Evolutionary conservation across 2,329 filamentous ascomycete genomes (phyloP).

Genomic region (Aureobasidium sp.): DNA sequence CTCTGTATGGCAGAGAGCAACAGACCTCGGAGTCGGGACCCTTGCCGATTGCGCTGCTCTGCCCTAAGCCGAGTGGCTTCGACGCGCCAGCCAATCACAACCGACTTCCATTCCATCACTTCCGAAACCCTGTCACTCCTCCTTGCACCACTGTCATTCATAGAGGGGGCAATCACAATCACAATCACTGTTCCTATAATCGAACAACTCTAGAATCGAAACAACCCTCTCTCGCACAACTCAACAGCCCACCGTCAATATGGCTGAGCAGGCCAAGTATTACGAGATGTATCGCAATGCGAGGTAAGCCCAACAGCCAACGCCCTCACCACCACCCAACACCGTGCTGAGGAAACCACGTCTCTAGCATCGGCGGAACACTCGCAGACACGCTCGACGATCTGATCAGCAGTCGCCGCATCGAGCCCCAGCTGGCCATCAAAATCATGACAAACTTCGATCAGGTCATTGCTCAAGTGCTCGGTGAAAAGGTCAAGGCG

Average conservation of each 20-base stretch:
- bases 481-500: conserved; percentile 87
- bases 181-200: neutral
- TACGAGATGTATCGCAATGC: conserved; percentile 98
- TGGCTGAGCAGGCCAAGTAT: conserved; percentile 46
- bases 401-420: conserved; percentile 85
- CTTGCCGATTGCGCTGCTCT: neutral
- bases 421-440: conserved; percentile 97
- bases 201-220: too few relatives aligned
- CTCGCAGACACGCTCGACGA: conserved; percentile 96
- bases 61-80: neutral
- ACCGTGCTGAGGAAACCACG: conserved; percentile 11
- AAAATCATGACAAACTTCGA: conserved; percentile 96
- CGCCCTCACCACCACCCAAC: conserved; percentile 16
- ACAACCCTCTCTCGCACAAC: neutral
- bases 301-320: conserved; percentile 56
- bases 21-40: neutral
- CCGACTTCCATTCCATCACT: neutral
- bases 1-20: neutral
- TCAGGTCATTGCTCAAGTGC: conserved; percentile 78
- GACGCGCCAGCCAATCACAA: neutral
- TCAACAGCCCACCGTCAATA: conserved; percentile 22
- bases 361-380: conserved; percentile 72
- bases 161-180: neutral
- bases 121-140: neutral
- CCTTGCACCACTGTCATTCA: neutral